Evolutionary conservation across 176 grass and related monocot genomes (phyloP).

Genomic region (Ananas comosus): DNA sequence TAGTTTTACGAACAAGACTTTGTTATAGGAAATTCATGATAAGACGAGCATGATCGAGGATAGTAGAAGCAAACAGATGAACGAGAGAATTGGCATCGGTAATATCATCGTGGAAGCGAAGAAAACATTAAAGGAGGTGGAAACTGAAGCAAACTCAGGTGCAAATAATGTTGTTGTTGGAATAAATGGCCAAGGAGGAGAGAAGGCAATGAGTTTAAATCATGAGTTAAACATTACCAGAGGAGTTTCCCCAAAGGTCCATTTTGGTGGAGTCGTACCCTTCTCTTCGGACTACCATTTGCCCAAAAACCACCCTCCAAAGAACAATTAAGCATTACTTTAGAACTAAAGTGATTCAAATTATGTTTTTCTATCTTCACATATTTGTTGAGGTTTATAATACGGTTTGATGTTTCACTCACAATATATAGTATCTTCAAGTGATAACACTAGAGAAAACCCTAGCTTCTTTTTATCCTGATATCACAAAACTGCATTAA

Average conservation of each 20-base stretch:
- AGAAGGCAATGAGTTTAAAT: constrained; percentile 33
- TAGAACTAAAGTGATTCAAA: constrained; percentile 23
- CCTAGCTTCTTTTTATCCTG: too few species aligned
- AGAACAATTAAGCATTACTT: constrained; percentile 63
- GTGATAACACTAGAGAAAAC: background rate
- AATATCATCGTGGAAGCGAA: constrained; percentile 18
- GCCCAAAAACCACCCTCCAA: constrained; percentile 46
- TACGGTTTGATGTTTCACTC: constrained; percentile 28
- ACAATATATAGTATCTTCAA: constrained; percentile 14
- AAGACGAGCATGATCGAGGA: constrained; percentile 19
- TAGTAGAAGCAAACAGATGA: constrained; percentile 1
- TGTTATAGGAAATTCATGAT: constrained; percentile 22
- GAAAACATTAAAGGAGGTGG: background rate
- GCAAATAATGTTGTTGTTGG: constrained; percentile 51
- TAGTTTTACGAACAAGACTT: constrained; percentile 4
- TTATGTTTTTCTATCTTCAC: constrained; percentile 13
- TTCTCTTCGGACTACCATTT: constrained; percentile 56
- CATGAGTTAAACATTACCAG: constrained; percentile 38
- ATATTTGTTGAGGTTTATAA: constrained; percentile 5
- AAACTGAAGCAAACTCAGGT: constrained; percentile 34
- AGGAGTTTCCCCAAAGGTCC: constrained; percentile 16
- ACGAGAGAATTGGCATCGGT: constrained; percentile 20
- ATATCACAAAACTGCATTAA: too few species aligned
- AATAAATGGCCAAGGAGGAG: constrained; percentile 42
- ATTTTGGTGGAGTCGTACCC: constrained; percentile 45